A percentile compares a stretch with the other conserved stretches of the same genome.
Evolutionary conservation across 1,284 basidiomycete genomes (phyloP).

Genomic region (Trametes hirsuta): DNA sequence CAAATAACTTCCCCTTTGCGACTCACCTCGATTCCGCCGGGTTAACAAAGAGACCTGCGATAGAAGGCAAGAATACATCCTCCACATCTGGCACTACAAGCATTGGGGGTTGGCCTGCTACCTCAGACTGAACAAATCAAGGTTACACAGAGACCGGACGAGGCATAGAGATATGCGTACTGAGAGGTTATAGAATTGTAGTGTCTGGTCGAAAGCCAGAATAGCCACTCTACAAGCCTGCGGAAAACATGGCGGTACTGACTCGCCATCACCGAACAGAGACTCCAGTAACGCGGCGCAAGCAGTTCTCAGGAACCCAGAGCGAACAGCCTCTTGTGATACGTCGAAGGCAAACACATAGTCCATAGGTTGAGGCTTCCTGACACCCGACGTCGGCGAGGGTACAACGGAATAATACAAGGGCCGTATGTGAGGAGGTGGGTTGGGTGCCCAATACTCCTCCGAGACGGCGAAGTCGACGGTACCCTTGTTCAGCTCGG

Average conservation of each 20-base stretch:
- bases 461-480: conserved; percentile 89
- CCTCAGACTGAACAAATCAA: conserved; percentile 46
- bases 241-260: conserved; percentile 54
- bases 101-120: conserved; percentile 66
- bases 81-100: conserved; percentile 89
- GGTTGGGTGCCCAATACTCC: conserved; percentile 88
- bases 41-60: conserved; percentile 80
- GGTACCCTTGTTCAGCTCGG: conserved; percentile 90
- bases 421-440: conserved; percentile 53
- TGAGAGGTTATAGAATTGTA: conserved; percentile 92
- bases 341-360: conserved; percentile 93
- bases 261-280: conserved; percentile 63
- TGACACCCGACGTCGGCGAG: conserved; percentile 44
- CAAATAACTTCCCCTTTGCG: conserved; percentile 21
- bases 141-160: background rate
- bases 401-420: conserved; percentile 55
- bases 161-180: conserved; percentile 50
- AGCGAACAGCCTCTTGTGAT: conserved; percentile 69
- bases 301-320: conserved; percentile 76
- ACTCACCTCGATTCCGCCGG: conserved; percentile 68
- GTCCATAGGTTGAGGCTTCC: conserved; percentile 71
- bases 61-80: conserved; percentile 89
- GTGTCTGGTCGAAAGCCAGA: conserved; percentile 80
- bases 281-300: conserved; percentile 69
- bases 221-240: conserved; percentile 69